Evolutionary conservation across 228 moss, liverwort and hornwort genomes (phyloP).

Genomic region (Sphagnum fallax): DNA sequence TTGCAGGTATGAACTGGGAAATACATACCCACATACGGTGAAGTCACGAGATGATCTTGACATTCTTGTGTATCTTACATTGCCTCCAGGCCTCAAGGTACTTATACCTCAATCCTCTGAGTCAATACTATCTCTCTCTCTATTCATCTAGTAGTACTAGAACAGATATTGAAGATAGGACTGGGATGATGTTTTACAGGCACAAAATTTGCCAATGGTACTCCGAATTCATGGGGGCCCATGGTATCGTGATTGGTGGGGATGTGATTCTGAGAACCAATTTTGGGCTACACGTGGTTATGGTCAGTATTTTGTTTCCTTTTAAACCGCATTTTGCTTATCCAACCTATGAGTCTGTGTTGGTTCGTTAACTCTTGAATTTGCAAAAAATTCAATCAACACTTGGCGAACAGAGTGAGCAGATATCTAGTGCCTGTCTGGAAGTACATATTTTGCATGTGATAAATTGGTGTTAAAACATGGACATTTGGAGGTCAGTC

Average conservation of each 20-base stretch:
- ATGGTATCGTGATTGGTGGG: conserved; percentile 74
- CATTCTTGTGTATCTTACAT: conserved; percentile 68
- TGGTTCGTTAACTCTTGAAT: no score
- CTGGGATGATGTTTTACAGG: conserved; percentile 22
- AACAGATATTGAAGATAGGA: neutral
- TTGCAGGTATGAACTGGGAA: conserved; percentile 61
- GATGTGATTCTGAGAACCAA: conserved; percentile 75
- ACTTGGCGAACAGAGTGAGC: no score
- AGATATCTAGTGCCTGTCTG: no score
- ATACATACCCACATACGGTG: conserved; percentile 44
- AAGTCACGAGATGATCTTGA: conserved; percentile 65
- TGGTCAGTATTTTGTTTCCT: conserved; percentile 17
- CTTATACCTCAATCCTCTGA: neutral
- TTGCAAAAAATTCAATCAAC: no score
- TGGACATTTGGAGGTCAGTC: no score
- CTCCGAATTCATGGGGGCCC: conserved; percentile 76
- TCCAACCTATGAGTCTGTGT: no score
- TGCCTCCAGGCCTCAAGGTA: conserved; percentile 71
- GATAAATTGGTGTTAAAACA: no score
- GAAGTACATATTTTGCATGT: no score
- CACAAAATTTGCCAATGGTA: conserved; percentile 62
- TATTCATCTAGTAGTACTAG: neutral
- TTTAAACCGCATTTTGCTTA: neutral
- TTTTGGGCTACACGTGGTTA: conserved; percentile 78
- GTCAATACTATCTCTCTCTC: neutral